A percentile compares a stretch with the other conserved stretches of the same genome.
phyloP scores from a whole-genome alignment of 352 stramenopile species.

The Nothophytophthora sp. region DNA sequence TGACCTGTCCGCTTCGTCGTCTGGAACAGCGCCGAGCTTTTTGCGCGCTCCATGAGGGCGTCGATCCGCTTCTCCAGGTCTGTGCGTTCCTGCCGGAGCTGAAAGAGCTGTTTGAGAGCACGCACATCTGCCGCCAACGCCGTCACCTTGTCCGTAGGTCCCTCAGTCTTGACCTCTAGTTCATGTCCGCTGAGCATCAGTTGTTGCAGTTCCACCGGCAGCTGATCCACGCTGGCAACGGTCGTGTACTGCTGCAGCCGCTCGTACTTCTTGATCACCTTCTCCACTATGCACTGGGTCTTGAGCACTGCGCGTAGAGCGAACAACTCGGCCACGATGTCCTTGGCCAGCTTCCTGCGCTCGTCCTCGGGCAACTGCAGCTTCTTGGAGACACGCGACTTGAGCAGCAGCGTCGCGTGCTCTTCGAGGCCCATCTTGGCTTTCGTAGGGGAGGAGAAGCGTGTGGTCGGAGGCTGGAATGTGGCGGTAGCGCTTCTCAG shows the following conservation, averaged over 20 bases:
- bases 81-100: slow-evolving; percentile 52
- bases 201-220: slow-evolving; percentile 48
- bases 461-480: slow-evolving; percentile 18
- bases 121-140: slow-evolving; percentile 71
- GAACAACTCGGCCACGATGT: slow-evolving; percentile 54
- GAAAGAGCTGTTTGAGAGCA: slow-evolving; percentile 71
- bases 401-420: slow-evolving; percentile 60
- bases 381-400: slow-evolving; percentile 36
- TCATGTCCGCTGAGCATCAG: slow-evolving; percentile 25
- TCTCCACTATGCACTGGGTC: slow-evolving; percentile 58
- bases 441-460: too few relatives aligned
- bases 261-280: slow-evolving; percentile 77
- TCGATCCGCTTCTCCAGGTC: slow-evolving; percentile 35
- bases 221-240: slow-evolving; percentile 46
- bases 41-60: slow-evolving; percentile 37
- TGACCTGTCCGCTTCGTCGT: slow-evolving; percentile 42
- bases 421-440: slow-evolving; percentile 8
- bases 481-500: slow-evolving; percentile 28
- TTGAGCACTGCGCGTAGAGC: slow-evolving; percentile 40
- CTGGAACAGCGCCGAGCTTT: slow-evolving; percentile 44
- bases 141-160: slow-evolving; percentile 34
- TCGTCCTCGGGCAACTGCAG: slow-evolving; percentile 35
- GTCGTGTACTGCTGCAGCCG: slow-evolving; percentile 56
- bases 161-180: slow-evolving; percentile 5
- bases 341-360: slow-evolving; percentile 50